These are phyloP conservation scores for Zygoascus sp. DNA, from an alignment of 1,139 yeast genomes.

Conservation along the genomic window DNA sequence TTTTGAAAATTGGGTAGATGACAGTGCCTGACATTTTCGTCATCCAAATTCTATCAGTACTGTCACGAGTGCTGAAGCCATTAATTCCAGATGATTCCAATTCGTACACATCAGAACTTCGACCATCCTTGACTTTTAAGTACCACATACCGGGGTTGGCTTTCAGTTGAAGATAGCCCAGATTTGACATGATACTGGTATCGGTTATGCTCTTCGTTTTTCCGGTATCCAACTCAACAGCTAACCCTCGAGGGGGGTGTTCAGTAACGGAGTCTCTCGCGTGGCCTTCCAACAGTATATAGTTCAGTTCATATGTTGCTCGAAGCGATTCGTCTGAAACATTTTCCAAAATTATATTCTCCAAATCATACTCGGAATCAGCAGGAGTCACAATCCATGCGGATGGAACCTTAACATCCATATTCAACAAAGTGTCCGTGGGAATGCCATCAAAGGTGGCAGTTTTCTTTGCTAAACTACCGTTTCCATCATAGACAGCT, in stretches of 20 bases:
- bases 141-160: constrained; percentile 66
- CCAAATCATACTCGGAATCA: constrained; percentile 53
- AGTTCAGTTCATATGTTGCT: constrained; percentile 47
- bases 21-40: constrained; percentile 43
- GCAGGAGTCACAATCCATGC: constrained; percentile 60
- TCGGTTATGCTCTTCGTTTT: constrained; percentile 37
- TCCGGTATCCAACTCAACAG: constrained; percentile 41
- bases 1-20: constrained; percentile 44
- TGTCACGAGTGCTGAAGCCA: constrained; percentile 31
- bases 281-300: constrained; percentile 66
- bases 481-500: constrained; percentile 40
- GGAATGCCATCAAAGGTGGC: constrained; percentile 43
- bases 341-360: constrained; percentile 47
- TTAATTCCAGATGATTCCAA: constrained; percentile 37
- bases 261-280: constrained; percentile 45
- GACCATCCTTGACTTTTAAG: constrained; percentile 43
- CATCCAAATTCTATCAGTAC: constrained; percentile 25
- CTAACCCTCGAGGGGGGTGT: constrained; percentile 49
- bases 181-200: constrained; percentile 64
- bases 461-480: constrained; percentile 21
- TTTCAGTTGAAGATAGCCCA: constrained; percentile 72
- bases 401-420: constrained; percentile 59
- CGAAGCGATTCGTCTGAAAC: constrained; percentile 31
- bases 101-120: constrained; percentile 41
- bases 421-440: constrained; percentile 46